phyloP scores from a whole-genome alignment of 2,329 filamentous ascomycete genomes.

The Pseudocercospora cruenta region DNA sequence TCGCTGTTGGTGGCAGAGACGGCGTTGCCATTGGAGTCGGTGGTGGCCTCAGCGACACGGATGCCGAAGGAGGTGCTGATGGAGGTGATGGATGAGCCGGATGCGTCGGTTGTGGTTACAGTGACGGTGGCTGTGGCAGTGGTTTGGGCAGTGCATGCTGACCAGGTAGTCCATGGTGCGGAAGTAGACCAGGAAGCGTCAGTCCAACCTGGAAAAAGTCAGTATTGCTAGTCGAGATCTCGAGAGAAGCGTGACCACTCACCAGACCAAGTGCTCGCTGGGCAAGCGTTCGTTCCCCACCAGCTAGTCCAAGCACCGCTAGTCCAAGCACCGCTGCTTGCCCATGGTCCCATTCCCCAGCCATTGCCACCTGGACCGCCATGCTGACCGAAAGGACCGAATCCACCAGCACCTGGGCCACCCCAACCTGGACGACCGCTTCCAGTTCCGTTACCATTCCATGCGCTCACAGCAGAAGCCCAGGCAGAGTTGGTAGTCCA shows the following conservation, averaged over 20 bases:
- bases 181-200: constrained; percentile 35
- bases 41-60: constrained; percentile 33
- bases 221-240: not conserved
- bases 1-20: constrained; percentile 23
- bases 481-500: constrained; percentile 29
- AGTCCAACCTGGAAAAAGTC: constrained; percentile 36
- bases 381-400: constrained; percentile 32
- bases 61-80: constrained; percentile 38
- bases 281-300: constrained; percentile 41
- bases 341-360: constrained; percentile 39
- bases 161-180: constrained; percentile 43
- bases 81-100: constrained; percentile 27
- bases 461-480: constrained; percentile 26
- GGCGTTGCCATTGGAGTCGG: constrained; percentile 10
- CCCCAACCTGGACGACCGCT: constrained; percentile 19
- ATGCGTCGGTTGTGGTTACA: constrained; percentile 29
- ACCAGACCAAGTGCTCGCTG: constrained; percentile 39
- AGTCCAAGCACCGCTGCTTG: constrained; percentile 36
- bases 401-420: constrained; percentile 19
- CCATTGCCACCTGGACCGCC: constrained; percentile 30
- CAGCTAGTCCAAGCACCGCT: constrained; percentile 41
- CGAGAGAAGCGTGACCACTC: constrained; percentile 5
- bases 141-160: constrained; percentile 38
- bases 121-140: constrained; percentile 39
- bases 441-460: constrained; percentile 16